Base-by-base conservation (phyloP, 352 stramenopile genomes). In the Pythium plurisporium region DNA sequence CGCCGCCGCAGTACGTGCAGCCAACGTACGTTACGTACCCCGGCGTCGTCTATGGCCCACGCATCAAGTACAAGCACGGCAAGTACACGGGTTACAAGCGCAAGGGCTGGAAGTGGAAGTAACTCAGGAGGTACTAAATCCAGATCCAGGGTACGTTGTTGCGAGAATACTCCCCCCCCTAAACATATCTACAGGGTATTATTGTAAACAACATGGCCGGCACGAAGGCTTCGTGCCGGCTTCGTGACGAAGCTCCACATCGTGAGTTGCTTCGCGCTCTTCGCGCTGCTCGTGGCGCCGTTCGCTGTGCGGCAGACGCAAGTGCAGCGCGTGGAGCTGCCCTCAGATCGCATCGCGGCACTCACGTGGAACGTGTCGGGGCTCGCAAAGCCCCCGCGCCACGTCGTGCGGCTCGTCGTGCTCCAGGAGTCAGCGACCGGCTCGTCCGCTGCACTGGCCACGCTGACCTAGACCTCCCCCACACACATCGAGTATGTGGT, bases 251-350 rank as follows among this genome's bases (percentile, higher is more conserved):
- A n/a, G 43, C 66, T 92, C 55, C 76, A 87, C 49, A 84, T 91
- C 59, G 82, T 91, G 22, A 75, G 70, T 48, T 74, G 72, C 48
- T 90, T 92, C 65, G 76, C 85, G 66, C 55, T 88, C 45, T 90
- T 90, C 65, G 69, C 72, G 62, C 70, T 87, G 46, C 67, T 82
- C 31, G 72, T 70, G 41, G 66, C 79, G 44, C 79, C 82, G 30
- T 62, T 87, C 48, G 82, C 82, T 19, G 89, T 71, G 71, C 70
- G 75, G 42, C 65, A 87, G 47, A 91, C 80, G 48, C 76, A 81
- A 26, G 78, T 91, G 46, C 64, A 89, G 69, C 82, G 82, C 40
- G 65, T 76, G 30, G 56, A 73, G 31, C 70, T 91, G 5, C 79
- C 82, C 0, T 55, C 67, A 10, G 65, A 63, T 22, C 77, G 78